Evolutionary conservation across 2,329 filamentous ascomycete species (phyloP), one percentile per base, ranked within the genome.

Genomic region (Pseudopyrenochaeta lycopersici): DNA sequence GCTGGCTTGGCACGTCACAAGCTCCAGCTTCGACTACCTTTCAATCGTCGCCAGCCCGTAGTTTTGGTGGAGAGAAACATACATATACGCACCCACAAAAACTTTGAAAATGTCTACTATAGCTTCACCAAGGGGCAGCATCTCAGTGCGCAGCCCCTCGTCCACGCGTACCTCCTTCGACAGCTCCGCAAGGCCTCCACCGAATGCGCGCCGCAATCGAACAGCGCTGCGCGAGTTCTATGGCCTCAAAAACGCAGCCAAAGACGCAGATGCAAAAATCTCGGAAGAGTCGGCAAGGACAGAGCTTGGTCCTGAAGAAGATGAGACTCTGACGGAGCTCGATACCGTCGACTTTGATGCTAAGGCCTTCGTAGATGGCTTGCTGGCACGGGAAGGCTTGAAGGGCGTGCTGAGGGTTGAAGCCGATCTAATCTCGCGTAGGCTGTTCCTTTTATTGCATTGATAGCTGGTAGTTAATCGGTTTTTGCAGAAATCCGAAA

Each of bases 191-290:
- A 57, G 63, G 53, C 66, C 60, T 27, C 56, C 78, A 84, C 80
- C 79, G 66, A 65, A 46, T 49, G 64, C 60, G 17, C 82, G 85
- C 51, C 84, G 90, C 57, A 96, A 96, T 78, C 90, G 94, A 61
- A 87, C 90, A 50, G 94, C 94, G 6, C 84, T 98, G 17, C 90
- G 95, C 67, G 92, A 97, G 72, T 98, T 97, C 81, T 98, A 98
- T 79, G 95, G 95, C 72, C 84, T 98, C 44, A 89, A 88, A 62
- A 74, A 74, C 17, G 67, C 81, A 2, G 71, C 67, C 40, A 66
- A 71, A 62, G 68, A 65, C 20, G 58, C 59, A 29, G 65, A 71
- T 38, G 45, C 68, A 9, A 69, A 65, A 46, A 73, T 72, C 30
- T 72, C 70, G 32, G 70, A 74, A 36, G 67, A 71, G 48, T 63